Evolutionary conservation across 345 rosid genomes (phyloP).

Genomic region (Anacardium occidentale): DNA sequence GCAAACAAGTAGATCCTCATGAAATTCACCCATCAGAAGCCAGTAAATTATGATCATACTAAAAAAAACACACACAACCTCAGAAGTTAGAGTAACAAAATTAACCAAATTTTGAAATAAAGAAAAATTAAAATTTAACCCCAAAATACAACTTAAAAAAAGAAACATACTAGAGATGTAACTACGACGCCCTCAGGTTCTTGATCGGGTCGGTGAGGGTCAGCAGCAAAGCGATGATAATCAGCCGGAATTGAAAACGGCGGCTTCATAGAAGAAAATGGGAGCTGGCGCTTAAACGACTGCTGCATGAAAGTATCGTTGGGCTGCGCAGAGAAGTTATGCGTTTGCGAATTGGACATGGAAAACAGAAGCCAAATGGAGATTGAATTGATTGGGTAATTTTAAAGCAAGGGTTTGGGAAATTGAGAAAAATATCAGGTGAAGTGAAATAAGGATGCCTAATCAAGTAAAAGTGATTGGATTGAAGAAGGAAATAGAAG

Average conservation of each 20-base stretch:
- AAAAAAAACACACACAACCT: not conserved
- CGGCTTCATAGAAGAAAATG: slow-evolving; percentile 69
- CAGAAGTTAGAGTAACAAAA: not conserved
- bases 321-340: slow-evolving; percentile 30
- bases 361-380: slow-evolving; percentile 8
- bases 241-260: slow-evolving; percentile 64
- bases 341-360: slow-evolving; percentile 53
- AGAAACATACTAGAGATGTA: slow-evolving; percentile 60
- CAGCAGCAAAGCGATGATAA: slow-evolving; percentile 66
- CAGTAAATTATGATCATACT: not conserved
- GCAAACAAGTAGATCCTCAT: slow-evolving; percentile 32
- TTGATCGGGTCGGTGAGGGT: slow-evolving; percentile 48
- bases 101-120: not conserved
- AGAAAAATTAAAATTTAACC: not conserved
- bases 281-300: slow-evolving; percentile 48
- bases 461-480: slow-evolving; percentile 4
- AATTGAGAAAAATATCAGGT: not conserved
- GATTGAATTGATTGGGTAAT: not conserved
- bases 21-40: slow-evolving; percentile 16
- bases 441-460: not conserved
- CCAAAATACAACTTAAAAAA: not conserved
- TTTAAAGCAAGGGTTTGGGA: not conserved
- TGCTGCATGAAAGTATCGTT: slow-evolving; percentile 20
- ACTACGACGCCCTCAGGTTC: slow-evolving; percentile 55
- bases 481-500: slow-evolving; percentile 15